Evolutionary conservation across 73 alveolate species (phyloP).

Genomic region (Uronychia setigera): DNA sequence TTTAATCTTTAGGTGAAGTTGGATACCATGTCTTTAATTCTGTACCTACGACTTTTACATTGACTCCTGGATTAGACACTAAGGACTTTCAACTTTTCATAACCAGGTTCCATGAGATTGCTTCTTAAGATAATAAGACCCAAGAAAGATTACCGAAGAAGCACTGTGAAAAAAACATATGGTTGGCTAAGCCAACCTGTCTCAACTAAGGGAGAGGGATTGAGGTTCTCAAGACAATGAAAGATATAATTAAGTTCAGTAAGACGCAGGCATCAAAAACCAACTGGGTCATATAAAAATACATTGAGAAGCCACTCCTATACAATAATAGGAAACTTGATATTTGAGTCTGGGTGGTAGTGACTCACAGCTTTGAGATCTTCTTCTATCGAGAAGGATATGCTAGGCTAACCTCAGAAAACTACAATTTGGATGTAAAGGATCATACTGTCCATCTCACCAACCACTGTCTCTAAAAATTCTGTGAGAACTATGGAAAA

Average conservation of each 20-base stretch:
- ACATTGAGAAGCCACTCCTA: conserved; percentile 81
- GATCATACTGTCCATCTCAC: conserved; percentile 84
- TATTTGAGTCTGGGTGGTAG: conserved; percentile 84
- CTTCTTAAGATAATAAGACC: conserved; percentile 49
- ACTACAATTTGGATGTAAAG: conserved; percentile 55
- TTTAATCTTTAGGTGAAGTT: conserved; percentile 7
- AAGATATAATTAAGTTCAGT: conserved; percentile 47
- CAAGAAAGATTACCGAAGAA: conserved; percentile 57
- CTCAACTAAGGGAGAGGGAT: conserved; percentile 70
- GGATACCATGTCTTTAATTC: conserved; percentile 60
- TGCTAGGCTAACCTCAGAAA: conserved; percentile 80
- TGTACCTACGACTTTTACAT: conserved; percentile 63
- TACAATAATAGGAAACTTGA: conserved; percentile 87
- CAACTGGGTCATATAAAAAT: conserved; percentile 82
- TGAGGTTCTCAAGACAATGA: conserved; percentile 45
- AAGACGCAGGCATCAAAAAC: conserved; percentile 14
- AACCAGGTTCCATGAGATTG: conserved; percentile 60
- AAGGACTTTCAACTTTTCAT: conserved; percentile 30
- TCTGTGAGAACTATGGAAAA: conserved; percentile 66
- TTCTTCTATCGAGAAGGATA: conserved; percentile 85
- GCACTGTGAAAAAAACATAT: conserved; percentile 63
- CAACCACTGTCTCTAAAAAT: conserved; percentile 82
- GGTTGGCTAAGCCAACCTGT: conserved; percentile 70
- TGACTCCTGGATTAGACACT: conserved; percentile 40
- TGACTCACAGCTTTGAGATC: conserved; percentile 64